phyloP scores from a whole-genome alignment of 371 early-diverging fungal genomes.

The Mucor saturninus region DNA sequence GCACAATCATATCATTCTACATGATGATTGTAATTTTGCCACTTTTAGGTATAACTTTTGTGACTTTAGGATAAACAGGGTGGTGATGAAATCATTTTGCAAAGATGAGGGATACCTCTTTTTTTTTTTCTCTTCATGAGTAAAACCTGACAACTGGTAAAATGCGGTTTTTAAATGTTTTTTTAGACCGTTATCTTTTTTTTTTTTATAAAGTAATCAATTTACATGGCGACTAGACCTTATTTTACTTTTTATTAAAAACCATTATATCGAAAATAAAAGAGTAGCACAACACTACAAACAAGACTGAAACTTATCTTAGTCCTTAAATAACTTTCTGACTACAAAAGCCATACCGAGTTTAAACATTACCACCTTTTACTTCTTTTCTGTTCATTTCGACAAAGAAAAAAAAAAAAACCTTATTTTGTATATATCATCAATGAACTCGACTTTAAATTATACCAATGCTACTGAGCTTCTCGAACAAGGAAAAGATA shows the following conservation, averaged over 20 bases:
- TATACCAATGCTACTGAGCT: conserved; percentile 42
- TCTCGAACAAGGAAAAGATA: conserved; percentile 39
- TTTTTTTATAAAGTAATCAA: neutral
- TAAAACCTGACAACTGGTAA: neutral
- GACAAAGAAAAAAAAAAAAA: no score
- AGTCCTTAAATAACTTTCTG: neutral
- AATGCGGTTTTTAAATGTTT: conserved; percentile 1
- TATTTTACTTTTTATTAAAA: neutral
- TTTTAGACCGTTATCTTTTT: neutral
- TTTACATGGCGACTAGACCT: conserved; percentile 1
- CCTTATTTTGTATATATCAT: conserved; percentile 9
- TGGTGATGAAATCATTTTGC: no score
- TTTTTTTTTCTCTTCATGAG: no score
- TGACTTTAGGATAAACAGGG: no score
- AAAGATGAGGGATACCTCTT: neutral
- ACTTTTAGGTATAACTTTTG: neutral
- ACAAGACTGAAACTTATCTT: neutral
- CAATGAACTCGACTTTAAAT: conserved; percentile 14
- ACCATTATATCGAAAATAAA: neutral
- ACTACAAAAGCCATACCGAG: no score
- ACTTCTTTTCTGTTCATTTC: neutral
- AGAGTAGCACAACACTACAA: conserved; percentile 3
- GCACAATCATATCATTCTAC: neutral
- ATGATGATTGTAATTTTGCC: neutral
- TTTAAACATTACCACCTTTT: neutral